phyloP scores from a whole-genome alignment of 2,329 filamentous ascomycete species.

The Lasiodiplodia theobromae region DNA sequence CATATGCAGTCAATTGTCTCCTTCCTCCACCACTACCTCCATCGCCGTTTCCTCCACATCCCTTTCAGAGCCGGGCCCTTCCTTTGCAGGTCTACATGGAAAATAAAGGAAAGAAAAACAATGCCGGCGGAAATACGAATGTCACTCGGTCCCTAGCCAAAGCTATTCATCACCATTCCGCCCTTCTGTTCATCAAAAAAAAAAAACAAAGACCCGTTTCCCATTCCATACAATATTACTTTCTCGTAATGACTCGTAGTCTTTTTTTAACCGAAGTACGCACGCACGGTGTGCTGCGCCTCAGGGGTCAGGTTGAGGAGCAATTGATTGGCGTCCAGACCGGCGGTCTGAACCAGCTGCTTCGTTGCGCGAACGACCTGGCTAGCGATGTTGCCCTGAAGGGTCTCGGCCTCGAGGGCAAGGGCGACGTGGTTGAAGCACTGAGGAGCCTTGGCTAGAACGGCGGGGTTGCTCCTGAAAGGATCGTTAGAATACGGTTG shows the following conservation, averaged over 20 bases:
- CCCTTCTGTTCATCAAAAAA: neutral
- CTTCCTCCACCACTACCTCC: neutral
- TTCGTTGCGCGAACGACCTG: conserved; percentile 82
- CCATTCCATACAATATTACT: neutral
- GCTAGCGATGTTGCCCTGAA: conserved; percentile 82
- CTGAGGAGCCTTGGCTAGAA: conserved; percentile 76
- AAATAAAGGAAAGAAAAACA: neutral
- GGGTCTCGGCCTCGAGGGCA: conserved; percentile 87
- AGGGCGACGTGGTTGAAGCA: conserved; percentile 86
- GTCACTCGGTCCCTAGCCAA: neutral
- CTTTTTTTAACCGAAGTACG: conserved; percentile 71
- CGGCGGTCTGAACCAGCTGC: conserved; percentile 74
- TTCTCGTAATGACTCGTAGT: neutral
- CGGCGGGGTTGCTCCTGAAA: conserved; percentile 80
- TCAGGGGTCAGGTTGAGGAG: conserved; percentile 79
- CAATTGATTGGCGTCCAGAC: conserved; percentile 77
- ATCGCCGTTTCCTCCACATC: neutral
- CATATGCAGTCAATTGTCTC: conserved; percentile 19
- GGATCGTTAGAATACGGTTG: conserved; percentile 34
- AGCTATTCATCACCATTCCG: neutral
- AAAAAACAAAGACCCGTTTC: neutral
- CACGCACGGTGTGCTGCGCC: conserved; percentile 79
- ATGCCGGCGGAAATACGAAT: neutral
- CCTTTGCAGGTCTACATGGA: conserved; percentile 9
- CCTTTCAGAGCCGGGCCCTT: neutral